phyloP scores from a whole-genome alignment of 208 protist genomes.

The Wallacemonas rigidus region DNA sequence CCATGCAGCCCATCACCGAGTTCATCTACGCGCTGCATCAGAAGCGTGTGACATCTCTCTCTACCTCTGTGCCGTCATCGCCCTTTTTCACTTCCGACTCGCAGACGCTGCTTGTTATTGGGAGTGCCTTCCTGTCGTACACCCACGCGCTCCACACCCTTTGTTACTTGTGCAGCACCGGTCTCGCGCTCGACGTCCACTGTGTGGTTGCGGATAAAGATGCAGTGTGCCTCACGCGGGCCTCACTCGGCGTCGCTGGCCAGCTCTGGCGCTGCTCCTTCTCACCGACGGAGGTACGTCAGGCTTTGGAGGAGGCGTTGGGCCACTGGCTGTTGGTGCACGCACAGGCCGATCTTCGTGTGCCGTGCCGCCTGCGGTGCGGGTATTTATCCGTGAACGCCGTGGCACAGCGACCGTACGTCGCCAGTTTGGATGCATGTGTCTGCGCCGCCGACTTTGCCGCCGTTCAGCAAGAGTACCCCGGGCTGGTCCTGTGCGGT shows the following conservation, averaged over 20 bases:
- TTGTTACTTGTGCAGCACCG: conserved; percentile 8
- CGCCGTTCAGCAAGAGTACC: conserved; percentile 11
- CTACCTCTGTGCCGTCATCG: background rate
- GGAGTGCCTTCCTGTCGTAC: conserved; percentile 23
- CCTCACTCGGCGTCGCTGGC: background rate
- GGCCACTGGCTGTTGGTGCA: conserved; percentile 17
- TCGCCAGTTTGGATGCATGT: conserved; percentile 32
- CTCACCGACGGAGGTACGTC: conserved; percentile 33
- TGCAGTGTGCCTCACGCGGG: conserved; percentile 32
- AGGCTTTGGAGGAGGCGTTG: conserved; percentile 43
- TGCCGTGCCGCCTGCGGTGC: conserved; percentile 19
- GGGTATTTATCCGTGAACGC: conserved; percentile 7
- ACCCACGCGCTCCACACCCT: conserved; percentile 28
- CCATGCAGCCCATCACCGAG: background rate
- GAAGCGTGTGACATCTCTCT: background rate
- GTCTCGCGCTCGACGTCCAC: conserved; percentile 11
- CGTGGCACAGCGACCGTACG: conserved; percentile 31
- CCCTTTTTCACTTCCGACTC: background rate
- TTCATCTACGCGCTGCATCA: conserved; percentile 10
- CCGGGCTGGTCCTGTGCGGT: conserved; percentile 13
- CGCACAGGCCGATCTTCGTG: background rate
- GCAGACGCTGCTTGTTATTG: conserved; percentile 26
- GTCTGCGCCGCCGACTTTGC: conserved; percentile 32
- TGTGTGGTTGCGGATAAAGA: conserved; percentile 31
- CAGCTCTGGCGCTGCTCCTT: conserved; percentile 44